Conservation (phyloP, 352 stramenopile genomes). For the Blastocystis sp. region DNA sequence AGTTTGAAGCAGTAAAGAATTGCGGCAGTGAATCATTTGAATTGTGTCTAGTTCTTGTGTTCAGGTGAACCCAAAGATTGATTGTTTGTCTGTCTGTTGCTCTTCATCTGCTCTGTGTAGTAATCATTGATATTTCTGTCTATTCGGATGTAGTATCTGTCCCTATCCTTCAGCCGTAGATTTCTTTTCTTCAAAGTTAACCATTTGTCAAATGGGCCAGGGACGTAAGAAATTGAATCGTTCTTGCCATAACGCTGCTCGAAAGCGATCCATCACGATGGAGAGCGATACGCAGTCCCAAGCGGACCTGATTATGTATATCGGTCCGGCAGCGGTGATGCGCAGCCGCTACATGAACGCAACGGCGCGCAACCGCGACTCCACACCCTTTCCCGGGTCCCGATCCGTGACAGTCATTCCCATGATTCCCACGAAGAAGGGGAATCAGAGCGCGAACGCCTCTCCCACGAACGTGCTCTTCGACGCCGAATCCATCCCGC, state of each 20-base stretch:
- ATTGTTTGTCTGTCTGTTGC: neutral
- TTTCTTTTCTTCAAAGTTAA: no score
- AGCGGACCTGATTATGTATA: neutral
- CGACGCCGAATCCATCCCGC: neutral
- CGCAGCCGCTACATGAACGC: neutral
- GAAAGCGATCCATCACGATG: conserved; percentile 26
- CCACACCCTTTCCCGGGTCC: conserved; percentile 2
- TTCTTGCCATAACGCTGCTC: neutral
- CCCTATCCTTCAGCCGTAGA: no score
- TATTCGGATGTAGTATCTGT: neutral
- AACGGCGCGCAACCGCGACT: neutral
- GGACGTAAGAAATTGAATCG: conserved; percentile 32
- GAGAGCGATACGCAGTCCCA: conserved; percentile 13
- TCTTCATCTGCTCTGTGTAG: neutral
- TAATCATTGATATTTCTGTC: neutral
- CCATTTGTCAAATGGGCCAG: conserved; percentile 19
- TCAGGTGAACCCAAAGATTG: neutral
- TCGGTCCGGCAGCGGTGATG: conserved; percentile 11
- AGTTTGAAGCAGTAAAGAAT: no score
- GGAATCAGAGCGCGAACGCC: neutral
- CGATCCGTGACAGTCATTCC: neutral
- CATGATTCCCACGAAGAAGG: neutral
- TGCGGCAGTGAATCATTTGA: no score
- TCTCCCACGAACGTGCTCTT: conserved; percentile 52
- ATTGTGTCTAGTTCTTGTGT: neutral